These are phyloP conservation scores for Candida endomychidarum DNA, from an alignment of 805 yeast species.

Conservation along the genomic window DNA sequence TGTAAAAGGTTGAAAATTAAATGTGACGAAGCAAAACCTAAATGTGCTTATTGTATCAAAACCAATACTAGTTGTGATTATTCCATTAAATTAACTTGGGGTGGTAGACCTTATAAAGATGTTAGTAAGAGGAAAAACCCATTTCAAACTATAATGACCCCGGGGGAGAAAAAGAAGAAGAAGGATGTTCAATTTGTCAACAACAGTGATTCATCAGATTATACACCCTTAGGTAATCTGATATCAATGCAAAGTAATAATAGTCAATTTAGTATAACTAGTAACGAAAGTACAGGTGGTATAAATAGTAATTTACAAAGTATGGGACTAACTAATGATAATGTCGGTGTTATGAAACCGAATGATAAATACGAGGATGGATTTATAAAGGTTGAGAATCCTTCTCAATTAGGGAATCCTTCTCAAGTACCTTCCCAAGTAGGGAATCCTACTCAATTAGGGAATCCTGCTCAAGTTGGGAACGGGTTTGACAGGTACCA, in stretches of 20 bases:
- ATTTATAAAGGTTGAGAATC: not conserved
- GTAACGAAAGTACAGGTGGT: not conserved
- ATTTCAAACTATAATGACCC: slow-evolving; percentile 3
- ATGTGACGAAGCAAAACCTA: slow-evolving; percentile 69
- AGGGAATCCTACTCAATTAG: too few species aligned
- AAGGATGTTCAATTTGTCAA: slow-evolving; percentile 2
- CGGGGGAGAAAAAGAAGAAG: slow-evolving; percentile 1
- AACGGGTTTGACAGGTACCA: too few species aligned
- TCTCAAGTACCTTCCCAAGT: too few species aligned
- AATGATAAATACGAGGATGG: not conserved
- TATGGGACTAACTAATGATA: not conserved
- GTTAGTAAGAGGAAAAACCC: slow-evolving; percentile 31
- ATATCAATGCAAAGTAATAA: not conserved
- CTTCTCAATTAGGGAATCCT: too few species aligned
- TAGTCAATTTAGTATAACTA: not conserved
- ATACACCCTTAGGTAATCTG: not conserved
- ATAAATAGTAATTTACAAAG: not conserved
- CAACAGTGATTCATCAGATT: not conserved
- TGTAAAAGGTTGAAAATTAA: slow-evolving; percentile 64
- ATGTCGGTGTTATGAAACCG: too few species aligned
- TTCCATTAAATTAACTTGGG: slow-evolving; percentile 65
- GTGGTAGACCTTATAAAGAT: slow-evolving; percentile 64
- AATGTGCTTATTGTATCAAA: slow-evolving; percentile 56
- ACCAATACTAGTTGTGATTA: slow-evolving; percentile 57
- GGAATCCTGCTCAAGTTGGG: too few species aligned